Percentiles rank a stretch among this genome's conserved stretches.
phyloP scores from a whole-genome alignment of 2,329 filamentous ascomycete species.

The Ascochyta koolunga region DNA sequence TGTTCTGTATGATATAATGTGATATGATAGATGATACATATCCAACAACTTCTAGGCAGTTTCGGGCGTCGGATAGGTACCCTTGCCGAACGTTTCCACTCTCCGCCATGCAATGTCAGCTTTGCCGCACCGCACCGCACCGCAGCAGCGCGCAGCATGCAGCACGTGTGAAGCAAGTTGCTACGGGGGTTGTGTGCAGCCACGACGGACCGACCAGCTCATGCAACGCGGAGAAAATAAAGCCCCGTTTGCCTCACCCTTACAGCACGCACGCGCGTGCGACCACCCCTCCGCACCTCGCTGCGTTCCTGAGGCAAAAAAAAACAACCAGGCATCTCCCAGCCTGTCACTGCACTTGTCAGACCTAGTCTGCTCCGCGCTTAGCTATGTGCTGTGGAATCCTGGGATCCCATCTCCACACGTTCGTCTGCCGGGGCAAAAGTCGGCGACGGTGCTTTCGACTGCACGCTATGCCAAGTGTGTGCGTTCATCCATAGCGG shows the following conservation, averaged over 20 bases:
- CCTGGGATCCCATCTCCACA: constrained; percentile 14
- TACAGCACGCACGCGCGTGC: constrained; percentile 6
- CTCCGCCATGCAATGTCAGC: background rate
- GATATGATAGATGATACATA: background rate
- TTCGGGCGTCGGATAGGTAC: constrained; percentile 9
- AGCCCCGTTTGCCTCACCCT: no score
- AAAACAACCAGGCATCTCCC: constrained; percentile 15
- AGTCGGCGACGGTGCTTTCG: background rate
- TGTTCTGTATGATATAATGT: no score
- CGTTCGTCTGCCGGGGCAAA: constrained; percentile 2
- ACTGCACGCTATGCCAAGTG: no score
- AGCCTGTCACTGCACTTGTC: constrained; percentile 18
- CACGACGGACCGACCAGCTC: background rate
- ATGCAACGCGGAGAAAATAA: constrained; percentile 4
- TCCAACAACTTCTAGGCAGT: background rate
- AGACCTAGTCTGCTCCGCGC: constrained; percentile 1
- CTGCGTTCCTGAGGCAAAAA: constrained; percentile 1
- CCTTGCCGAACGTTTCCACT: constrained; percentile 2
- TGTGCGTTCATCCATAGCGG: no score
- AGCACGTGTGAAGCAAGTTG: constrained; percentile 1
- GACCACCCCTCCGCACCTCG: constrained; percentile 1
- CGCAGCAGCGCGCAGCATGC: no score
- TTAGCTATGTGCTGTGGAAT: no score
- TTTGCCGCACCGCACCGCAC: no score
- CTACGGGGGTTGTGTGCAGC: constrained; percentile 12